These are phyloP conservation scores for Cornus suecica DNA, from an alignment of 148 eudicot genomes.

Conservation along the genomic window DNA sequence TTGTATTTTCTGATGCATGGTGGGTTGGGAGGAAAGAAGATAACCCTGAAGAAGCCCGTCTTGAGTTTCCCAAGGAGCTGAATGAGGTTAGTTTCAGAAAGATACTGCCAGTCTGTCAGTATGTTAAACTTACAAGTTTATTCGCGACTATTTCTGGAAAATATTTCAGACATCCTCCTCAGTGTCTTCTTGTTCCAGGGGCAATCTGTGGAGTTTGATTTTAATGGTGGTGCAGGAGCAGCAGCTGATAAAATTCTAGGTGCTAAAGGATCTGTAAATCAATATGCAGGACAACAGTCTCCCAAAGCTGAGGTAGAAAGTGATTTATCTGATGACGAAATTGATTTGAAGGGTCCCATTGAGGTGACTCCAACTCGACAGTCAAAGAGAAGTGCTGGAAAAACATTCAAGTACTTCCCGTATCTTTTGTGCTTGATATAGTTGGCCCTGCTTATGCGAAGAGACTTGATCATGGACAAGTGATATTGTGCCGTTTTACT, in stretches of 20 bases:
- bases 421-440: conserved; percentile 10
- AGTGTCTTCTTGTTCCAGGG: conserved; percentile 35
- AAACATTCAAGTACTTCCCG: conserved; percentile 58
- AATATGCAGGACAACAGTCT: conserved; percentile 33
- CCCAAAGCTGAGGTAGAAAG: conserved; percentile 42
- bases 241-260: conserved; percentile 32
- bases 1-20: conserved; percentile 94
- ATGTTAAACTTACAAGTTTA: not conserved
- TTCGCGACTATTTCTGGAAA: not conserved
- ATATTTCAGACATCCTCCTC: conserved; percentile 5
- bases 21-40: conserved; percentile 91
- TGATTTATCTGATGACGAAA: conserved; percentile 40
- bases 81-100: conserved; percentile 42
- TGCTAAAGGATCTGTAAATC: conserved; percentile 22
- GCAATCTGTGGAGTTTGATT: conserved; percentile 49
- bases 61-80: conserved; percentile 72
- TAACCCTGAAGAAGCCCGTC: conserved; percentile 75
- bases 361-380: conserved; percentile 65
- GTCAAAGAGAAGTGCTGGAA: conserved; percentile 79
- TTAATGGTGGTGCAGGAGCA: conserved; percentile 84
- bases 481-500: not conserved
- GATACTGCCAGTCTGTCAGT: not conserved
- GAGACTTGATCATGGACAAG: not conserved
- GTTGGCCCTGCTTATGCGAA: not conserved
- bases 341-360: conserved; percentile 23